Conservation (phyloP, 73 alveolate species). For the Paraurostyla sp. region DNA sequence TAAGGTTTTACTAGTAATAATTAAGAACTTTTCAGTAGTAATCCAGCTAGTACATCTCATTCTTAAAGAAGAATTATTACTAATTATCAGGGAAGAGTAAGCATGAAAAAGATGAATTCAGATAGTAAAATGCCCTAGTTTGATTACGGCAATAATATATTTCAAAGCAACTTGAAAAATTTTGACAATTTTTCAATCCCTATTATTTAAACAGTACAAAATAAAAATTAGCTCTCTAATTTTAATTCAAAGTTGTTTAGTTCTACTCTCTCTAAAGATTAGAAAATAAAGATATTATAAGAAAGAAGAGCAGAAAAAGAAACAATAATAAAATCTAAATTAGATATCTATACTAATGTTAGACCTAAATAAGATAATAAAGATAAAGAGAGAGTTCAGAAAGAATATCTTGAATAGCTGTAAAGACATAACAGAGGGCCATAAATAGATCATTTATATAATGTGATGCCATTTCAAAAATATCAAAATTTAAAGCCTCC, state of each 20-base stretch:
- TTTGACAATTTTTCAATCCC: not conserved
- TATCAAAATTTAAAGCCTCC: not conserved
- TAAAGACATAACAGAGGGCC: slow-evolving; percentile 10
- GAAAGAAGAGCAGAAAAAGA: slow-evolving; percentile 5
- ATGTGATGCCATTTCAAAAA: not conserved
- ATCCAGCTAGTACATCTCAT: not conserved
- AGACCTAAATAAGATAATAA: slow-evolving; percentile 20
- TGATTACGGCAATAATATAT: not conserved
- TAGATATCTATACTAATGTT: slow-evolving; percentile 16
- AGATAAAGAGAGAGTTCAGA: slow-evolving; percentile 35
- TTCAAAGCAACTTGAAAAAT: not conserved
- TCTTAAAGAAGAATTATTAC: not conserved
- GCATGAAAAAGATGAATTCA: slow-evolving; percentile 16
- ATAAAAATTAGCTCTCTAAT: not conserved
- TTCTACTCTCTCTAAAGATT: not conserved
- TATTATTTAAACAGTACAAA: not conserved
- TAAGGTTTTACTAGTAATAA: not conserved
- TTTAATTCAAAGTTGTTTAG: not conserved
- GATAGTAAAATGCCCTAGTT: not conserved
- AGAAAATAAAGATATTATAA: not conserved
- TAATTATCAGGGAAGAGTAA: not conserved
- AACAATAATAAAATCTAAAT: slow-evolving; percentile 17
- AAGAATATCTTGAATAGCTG: not conserved
- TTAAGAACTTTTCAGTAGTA: not conserved
- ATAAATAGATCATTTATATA: slow-evolving; percentile 5